These are phyloP conservation scores for Neurospora sp. DNA, from an alignment of 495 filamentous ascomycete genomes.

Conservation along the genomic window DNA sequence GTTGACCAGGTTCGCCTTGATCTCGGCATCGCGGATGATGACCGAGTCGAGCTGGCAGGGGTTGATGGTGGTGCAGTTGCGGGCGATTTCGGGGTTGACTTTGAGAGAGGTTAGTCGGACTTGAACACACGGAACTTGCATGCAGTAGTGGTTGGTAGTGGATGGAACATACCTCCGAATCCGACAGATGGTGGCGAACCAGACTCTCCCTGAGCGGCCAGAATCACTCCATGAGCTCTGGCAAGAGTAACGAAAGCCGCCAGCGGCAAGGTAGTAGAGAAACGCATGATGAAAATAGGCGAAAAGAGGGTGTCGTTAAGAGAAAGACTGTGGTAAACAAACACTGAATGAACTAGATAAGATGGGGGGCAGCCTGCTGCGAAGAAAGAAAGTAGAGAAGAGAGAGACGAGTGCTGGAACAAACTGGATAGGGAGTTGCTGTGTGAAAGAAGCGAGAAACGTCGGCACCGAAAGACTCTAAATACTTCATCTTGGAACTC, in stretches of 20 bases:
- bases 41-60: constrained; percentile 43
- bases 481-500: neutral
- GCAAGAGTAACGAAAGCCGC: constrained; percentile 25
- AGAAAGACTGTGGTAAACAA: neutral
- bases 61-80: constrained; percentile 41
- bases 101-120: neutral
- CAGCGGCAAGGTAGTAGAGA: constrained; percentile 24
- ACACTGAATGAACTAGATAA: neutral
- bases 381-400: neutral
- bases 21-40: constrained; percentile 43
- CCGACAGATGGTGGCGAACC: constrained; percentile 32
- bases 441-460: neutral
- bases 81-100: constrained; percentile 31
- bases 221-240: constrained; percentile 33
- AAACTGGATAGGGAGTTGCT: neutral
- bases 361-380: neutral
- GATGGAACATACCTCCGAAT: constrained; percentile 23
- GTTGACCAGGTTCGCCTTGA: constrained; percentile 34
- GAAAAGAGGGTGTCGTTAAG: neutral
- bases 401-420: neutral
- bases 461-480: neutral
- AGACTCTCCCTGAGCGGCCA: constrained; percentile 28
- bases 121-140: too few species aligned
- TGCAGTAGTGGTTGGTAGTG: neutral
- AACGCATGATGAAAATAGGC: constrained; percentile 16